Conservation (phyloP, 129 eudicot species). For the Oenanthe sinensis region DNA sequence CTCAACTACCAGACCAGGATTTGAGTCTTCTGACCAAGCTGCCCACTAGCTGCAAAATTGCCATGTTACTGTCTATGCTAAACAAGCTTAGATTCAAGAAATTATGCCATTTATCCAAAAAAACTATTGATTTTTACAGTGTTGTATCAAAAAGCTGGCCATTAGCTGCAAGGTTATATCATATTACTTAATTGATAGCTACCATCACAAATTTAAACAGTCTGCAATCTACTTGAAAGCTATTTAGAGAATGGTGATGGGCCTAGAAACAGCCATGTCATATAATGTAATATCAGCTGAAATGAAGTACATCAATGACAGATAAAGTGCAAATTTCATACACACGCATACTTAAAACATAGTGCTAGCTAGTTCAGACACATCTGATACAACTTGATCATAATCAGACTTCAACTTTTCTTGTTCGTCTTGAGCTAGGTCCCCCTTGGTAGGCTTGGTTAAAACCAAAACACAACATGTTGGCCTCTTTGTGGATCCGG, state of each 20-base stretch:
- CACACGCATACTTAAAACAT: conserved; percentile 33
- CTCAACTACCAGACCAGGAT: too few species aligned
- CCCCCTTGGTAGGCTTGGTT: conserved; percentile 81
- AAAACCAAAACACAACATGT: conserved; percentile 89
- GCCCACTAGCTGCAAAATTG: too few species aligned
- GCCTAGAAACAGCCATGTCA: neutral
- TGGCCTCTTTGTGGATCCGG: conserved; percentile 95
- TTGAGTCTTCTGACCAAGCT: too few species aligned
- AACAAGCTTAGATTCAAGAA: too few species aligned
- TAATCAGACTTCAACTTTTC: conserved; percentile 70
- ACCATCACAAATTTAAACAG: neutral
- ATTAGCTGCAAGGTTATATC: too few species aligned
- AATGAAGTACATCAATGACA: neutral
- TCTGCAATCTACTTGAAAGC: neutral
- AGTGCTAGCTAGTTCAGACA: conserved; percentile 49
- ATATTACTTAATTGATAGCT: neutral
- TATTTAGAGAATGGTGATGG: neutral
- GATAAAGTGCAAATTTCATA: conserved; percentile 3
- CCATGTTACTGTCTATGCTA: too few species aligned
- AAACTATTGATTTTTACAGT: neutral
- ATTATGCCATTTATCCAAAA: too few species aligned
- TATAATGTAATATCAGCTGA: neutral
- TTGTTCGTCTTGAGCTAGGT: conserved; percentile 55
- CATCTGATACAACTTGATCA: conserved; percentile 71
- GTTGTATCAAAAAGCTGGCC: neutral